These are phyloP conservation scores for Solanum neorickii DNA, from an alignment of 257 asterid genomes.

Conservation along the genomic window DNA sequence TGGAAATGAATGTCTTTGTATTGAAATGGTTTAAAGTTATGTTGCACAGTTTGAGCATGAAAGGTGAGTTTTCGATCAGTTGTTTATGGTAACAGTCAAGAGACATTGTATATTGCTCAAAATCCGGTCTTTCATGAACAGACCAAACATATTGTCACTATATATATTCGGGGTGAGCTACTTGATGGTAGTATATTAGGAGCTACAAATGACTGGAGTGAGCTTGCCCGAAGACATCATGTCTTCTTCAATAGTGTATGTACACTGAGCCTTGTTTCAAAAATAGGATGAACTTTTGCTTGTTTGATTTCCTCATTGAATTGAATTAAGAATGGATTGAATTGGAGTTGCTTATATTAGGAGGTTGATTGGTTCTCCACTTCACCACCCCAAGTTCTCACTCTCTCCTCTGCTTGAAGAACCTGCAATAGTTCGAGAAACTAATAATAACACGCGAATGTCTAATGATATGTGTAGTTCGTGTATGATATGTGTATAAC, in stretches of 20 bases:
- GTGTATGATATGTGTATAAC: neutral
- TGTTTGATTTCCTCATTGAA: neutral
- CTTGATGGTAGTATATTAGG: neutral
- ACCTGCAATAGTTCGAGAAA: conserved; percentile 8
- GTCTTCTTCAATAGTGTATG: neutral
- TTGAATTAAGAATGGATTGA: neutral
- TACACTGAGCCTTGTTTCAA: neutral
- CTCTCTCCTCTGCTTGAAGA: conserved; percentile 23
- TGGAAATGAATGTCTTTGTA: no score
- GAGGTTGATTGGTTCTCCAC: neutral
- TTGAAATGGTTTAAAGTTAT: no score
- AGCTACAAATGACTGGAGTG: neutral
- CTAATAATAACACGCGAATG: neutral
- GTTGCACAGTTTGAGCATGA: no score
- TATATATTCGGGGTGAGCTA: neutral
- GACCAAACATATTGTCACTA: neutral
- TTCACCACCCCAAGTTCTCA: conserved; percentile 20
- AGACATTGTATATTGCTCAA: neutral
- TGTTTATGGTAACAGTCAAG: neutral
- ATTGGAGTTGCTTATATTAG: neutral
- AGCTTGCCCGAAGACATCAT: neutral
- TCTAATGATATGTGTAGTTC: neutral
- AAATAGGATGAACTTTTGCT: neutral
- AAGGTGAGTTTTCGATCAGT: neutral
- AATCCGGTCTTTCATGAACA: neutral